These are phyloP conservation scores for Fusarium mundagurra DNA, from an alignment of 2,329 filamentous ascomycete species.

Conservation along the genomic window DNA sequence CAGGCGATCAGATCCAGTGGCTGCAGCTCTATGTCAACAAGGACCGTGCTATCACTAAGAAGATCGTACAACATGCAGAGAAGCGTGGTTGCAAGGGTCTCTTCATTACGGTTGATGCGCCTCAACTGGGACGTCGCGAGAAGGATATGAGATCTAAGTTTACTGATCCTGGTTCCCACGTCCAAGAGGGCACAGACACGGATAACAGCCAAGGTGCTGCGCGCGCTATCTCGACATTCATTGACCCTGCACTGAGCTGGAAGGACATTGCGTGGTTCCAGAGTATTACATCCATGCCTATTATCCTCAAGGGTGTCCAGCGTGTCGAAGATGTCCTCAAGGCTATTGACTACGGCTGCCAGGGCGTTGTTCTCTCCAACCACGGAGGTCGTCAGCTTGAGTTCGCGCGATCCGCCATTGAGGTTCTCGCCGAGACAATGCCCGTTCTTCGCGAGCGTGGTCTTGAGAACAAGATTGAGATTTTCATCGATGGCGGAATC, in stretches of 20 bases:
- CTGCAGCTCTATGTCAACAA: constrained; percentile 98
- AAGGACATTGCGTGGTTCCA: constrained; percentile 94
- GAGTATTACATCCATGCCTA: constrained; percentile 91
- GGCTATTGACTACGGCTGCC: constrained; percentile 82
- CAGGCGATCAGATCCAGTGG: constrained; percentile 90
- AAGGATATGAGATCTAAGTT: constrained; percentile 99
- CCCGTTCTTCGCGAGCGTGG: constrained; percentile 80
- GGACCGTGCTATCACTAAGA: constrained; percentile 87
- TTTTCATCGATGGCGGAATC: constrained; percentile 92
- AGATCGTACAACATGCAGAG: constrained; percentile 93
- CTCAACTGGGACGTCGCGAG: constrained; percentile 91
- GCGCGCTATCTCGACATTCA: constrained; percentile 94
- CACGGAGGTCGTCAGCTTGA: constrained; percentile 96
- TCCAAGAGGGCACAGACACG: constrained; percentile 79
- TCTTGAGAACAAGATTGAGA: constrained; percentile 80
- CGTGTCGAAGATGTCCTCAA: constrained; percentile 92
- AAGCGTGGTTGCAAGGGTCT: constrained; percentile 90
- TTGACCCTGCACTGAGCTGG: constrained; percentile 94
- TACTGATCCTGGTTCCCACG: constrained; percentile 81
- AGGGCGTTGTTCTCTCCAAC: constrained; percentile 94
- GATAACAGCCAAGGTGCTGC: constrained; percentile 93
- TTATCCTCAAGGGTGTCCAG: constrained; percentile 96
- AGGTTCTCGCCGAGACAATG: constrained; percentile 93
- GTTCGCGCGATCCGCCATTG: constrained; percentile 86
- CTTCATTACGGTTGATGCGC: constrained; percentile 98